A percentile compares a stretch with the other conserved stretches of the same genome.
Evolutionary conservation across 495 filamentous ascomycete species (phyloP).

Genomic region (Aspergillus kassunensis): DNA sequence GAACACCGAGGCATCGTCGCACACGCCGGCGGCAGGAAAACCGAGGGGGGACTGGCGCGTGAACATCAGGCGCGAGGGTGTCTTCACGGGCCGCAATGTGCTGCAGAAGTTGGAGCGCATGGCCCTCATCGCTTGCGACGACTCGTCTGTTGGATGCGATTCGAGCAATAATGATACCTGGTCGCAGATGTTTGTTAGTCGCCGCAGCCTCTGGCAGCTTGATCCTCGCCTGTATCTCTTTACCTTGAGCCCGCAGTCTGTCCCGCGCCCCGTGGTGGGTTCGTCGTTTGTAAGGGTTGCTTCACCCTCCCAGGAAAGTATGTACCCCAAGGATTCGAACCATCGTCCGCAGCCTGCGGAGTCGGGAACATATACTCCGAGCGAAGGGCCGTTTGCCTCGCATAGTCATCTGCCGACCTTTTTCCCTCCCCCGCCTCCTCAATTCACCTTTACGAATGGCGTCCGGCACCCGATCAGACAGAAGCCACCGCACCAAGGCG

Average conservation of each 20-base stretch:
- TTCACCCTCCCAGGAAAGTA: conserved; percentile 54
- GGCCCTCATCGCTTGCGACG: conserved; percentile 73
- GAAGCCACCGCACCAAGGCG: conserved; percentile 83
- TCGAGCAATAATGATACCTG: conserved; percentile 56
- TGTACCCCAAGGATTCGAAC: conserved; percentile 18
- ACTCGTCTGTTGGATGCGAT: conserved; percentile 68
- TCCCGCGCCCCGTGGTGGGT: conserved; percentile 47
- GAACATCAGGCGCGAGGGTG: conserved; percentile 77
- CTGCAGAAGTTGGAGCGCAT: conserved; percentile 92
- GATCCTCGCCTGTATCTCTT: conserved; percentile 85
- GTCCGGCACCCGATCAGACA: conserved; percentile 84
- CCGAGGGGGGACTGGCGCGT: conserved; percentile 88
- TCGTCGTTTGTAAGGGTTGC: conserved; percentile 42
- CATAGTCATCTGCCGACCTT: conserved; percentile 81
- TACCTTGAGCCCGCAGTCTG: conserved; percentile 61
- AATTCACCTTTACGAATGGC: conserved; percentile 74
- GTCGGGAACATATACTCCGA: conserved; percentile 24
- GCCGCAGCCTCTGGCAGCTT: conserved; percentile 85
- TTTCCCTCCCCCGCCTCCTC: conserved; percentile 76
- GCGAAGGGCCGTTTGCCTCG: conserved; percentile 62
- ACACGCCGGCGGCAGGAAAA: conserved; percentile 62
- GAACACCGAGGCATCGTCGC: conserved; percentile 55
- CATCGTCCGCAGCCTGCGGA: conserved; percentile 14
- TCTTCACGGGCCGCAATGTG: conserved; percentile 75
- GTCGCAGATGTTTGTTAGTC: conserved; percentile 77